phyloP scores from a whole-genome alignment of 352 stramenopile species.

The Pythium graminicola region DNA sequence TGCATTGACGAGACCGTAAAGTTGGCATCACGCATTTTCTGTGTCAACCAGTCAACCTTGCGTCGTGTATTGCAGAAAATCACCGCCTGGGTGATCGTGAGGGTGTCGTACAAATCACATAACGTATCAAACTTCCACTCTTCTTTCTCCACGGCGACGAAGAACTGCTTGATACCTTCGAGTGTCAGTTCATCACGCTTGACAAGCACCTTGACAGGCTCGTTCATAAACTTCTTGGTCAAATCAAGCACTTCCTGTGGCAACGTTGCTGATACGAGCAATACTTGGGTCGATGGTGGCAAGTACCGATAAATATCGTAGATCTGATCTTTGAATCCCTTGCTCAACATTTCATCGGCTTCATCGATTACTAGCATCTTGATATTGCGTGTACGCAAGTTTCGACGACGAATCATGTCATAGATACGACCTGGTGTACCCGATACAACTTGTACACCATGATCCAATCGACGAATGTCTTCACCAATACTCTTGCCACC shows the following conservation, averaged over 20 bases:
- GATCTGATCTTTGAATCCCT: constrained; percentile 98
- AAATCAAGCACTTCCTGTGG: neutral
- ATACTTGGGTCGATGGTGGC: constrained; percentile 89
- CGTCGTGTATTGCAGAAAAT: no score
- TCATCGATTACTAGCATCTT: constrained; percentile 98
- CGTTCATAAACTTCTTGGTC: neutral
- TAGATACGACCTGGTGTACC: constrained; percentile 97
- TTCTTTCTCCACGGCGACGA: constrained; percentile 97
- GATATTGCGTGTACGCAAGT: constrained; percentile 86
- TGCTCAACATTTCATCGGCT: constrained; percentile 97
- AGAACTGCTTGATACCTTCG: constrained; percentile 99
- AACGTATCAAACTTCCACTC: constrained; percentile 99
- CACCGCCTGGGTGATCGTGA: constrained; percentile 99
- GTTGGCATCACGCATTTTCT: constrained; percentile 95
- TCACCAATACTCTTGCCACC: constrained; percentile 92
- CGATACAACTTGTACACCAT: constrained; percentile 91
- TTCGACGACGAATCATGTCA: constrained; percentile 94
- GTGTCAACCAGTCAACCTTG: no score
- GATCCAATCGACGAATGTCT: constrained; percentile 94
- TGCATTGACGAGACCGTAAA: constrained; percentile 98
- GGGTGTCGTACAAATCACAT: constrained; percentile 97
- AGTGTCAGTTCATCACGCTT: constrained; percentile 99
- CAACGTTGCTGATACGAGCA: neutral
- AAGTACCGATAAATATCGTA: constrained; percentile 97
- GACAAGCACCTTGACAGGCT: constrained; percentile 99